Base-by-base conservation (phyloP, 139 green algal species). In the Tetradesmus lagerheimii region DNA sequence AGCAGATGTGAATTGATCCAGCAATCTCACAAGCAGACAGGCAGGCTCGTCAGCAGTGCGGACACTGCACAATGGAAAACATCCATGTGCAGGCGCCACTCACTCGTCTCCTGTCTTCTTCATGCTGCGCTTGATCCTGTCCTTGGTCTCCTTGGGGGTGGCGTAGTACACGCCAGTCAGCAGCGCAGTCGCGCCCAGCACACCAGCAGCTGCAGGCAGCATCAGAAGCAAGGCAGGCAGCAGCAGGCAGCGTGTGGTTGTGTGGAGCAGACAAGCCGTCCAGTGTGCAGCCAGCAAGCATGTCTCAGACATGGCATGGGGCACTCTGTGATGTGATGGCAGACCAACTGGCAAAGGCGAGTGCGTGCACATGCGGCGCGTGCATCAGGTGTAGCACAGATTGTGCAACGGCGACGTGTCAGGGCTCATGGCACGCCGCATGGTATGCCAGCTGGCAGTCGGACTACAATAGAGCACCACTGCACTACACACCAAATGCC, bases 61-160 rank as follows among this genome's bases (percentile, higher is more conserved):
- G 27, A 31, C 6, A 83, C 41, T n/a, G 14, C 15, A 27, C 15
- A 27, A 50, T 9, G 9, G 43, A 9, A 62, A 18, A 62, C 8
- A 14, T 31, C 57, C 23, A 5, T 6, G 57, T 1, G 15, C 53
- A 5, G 20, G 57, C 31, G 57, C 23, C 37, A 77, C 87, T 91
- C 87, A 91, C 87, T 87, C 66, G 15, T 91, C 87, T 9, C 38
- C 62, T 29, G 57, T 86, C 53, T 66, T 80, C 79, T 38, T 86
- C 27, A 91, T 53, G 29, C 41, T 80, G 16, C 80, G 47, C 87
- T 27, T 91, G 57, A 91, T 85, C 11, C 20, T n/a, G 78, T 91
- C 87, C 87, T 91, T 91, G 3, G 87, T 91, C 87, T 91, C 87
- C 87, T 91, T 91, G 66, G 87, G 87, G 47, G 87, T 91, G 47